Base-by-base conservation (phyloP, 129 eudicot genomes). In the Scalesia atractyloides region DNA sequence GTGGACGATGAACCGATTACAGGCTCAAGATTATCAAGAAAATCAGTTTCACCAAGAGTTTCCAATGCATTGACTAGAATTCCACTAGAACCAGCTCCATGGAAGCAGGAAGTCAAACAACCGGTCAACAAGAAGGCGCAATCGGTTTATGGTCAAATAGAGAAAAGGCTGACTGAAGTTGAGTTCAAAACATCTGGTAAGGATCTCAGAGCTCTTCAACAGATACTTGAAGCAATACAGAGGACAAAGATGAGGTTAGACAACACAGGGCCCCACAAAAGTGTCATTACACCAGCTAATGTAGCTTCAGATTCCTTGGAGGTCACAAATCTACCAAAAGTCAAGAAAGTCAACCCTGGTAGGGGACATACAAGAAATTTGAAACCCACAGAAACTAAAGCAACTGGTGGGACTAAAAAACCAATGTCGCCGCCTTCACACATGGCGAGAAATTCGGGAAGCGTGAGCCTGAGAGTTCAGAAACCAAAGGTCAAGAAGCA, bases 141-240 rank as follows among this genome's bases (percentile, higher is more conserved):
- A 56, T 83, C 97, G 1, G 83, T 94, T 79, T 94, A 90, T 66
- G 94, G 93, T 43, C 85, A 87, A 52, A 90, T 83, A 12, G 89
- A 84, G 72, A 90, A 81, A 78, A 83, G 96, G 81, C 81, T 94
- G 86, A 73, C 84, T 4, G 91, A 84, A 20, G 82, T 88, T 15
- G 93, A 90, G 79, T 94, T 90, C 81, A 84, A 78, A 72, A 86
- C 73, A 62, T 94, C 99, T 1, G 97, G 99, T 17, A 94, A 94
- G 80, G 97, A 94, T 83, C 93, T 90, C 62, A 83, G 97, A 80
- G 99, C 96, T 58, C 89, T 94, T 16, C 90, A 94, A 77, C 99
- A 94, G 79, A 90, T 94, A 67, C 93, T 90, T 39, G 97, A 94
- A 75, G 87, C 99, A 75, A 88, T 94, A 84, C 83, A 88, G 66